A percentile compares a stretch with the other conserved stretches of the same genome.
Conservation (phyloP, 1,284 basidiomycete genomes). For the Papiliotrema fonsecae region DNA sequence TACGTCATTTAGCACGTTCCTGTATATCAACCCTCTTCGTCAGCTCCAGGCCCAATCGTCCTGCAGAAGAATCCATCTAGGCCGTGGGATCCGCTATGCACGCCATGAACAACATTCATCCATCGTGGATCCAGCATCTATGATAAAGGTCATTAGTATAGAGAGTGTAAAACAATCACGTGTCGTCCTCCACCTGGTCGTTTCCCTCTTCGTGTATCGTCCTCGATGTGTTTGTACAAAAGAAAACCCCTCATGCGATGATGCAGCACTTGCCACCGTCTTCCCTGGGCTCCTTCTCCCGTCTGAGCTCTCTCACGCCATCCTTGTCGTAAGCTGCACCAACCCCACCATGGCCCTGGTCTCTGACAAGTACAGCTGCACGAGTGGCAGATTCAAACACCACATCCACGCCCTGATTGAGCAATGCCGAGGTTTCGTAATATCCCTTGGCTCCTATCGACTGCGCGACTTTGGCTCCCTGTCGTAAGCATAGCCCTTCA, state of each 20-base stretch:
- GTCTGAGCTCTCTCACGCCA: conserved; percentile 8
- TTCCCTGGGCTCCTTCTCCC: conserved; percentile 4
- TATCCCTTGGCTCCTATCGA: conserved; percentile 83
- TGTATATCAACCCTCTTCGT: no score
- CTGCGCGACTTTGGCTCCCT: conserved; percentile 71
- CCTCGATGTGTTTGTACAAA: no score
- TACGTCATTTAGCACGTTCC: no score
- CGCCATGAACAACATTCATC: no score
- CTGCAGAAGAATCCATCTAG: no score
- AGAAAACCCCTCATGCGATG: conserved; percentile 3
- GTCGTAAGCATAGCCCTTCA: conserved; percentile 7
- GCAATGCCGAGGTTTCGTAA: conserved; percentile 86
- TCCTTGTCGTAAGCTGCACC: conserved; percentile 29
- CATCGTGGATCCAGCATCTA: not conserved
- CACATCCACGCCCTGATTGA: conserved; percentile 89
- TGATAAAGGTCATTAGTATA: not conserved
- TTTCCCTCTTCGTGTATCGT: not conserved
- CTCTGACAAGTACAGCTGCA: conserved; percentile 88
- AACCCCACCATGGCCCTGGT: conserved; percentile 54
- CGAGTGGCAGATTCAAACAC: conserved; percentile 92
- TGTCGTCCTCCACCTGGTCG: not conserved
- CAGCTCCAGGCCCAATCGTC: no score
- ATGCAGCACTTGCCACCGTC: conserved; percentile 6
- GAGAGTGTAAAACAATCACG: not conserved
- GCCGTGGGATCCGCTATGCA: no score